Evolutionary conservation across 805 yeast species (phyloP).

Genomic region (Lipomyces sp.): DNA sequence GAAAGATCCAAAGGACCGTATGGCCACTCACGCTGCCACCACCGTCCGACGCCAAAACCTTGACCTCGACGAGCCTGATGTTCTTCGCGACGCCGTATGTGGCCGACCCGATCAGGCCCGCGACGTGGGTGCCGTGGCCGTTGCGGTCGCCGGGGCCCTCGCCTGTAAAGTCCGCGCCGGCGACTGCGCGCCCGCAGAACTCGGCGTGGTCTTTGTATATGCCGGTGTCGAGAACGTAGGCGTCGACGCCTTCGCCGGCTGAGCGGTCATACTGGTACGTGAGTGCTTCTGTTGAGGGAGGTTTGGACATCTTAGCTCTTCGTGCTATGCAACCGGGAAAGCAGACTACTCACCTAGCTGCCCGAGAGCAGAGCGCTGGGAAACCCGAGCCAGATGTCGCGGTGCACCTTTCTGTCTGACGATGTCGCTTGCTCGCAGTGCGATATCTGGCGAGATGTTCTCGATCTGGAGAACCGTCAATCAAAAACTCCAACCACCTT

Average conservation of each 20-base stretch:
- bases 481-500: neutral
- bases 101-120: conserved; percentile 78
- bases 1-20: conserved; percentile 38
- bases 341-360: conserved; percentile 12
- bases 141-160: conserved; percentile 60
- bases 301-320: neutral
- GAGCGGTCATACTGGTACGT: conserved; percentile 30
- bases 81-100: conserved; percentile 81
- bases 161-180: conserved; percentile 47
- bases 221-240: conserved; percentile 84
- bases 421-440: conserved; percentile 49
- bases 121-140: conserved; percentile 97
- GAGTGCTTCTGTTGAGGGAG: conserved; percentile 44
- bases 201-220: conserved; percentile 46
- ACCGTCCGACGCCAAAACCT: conserved; percentile 66
- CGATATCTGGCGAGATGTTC: conserved; percentile 65
- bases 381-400: conserved; percentile 41
- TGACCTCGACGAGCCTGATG: conserved; percentile 63
- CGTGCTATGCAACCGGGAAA: conserved; percentile 4
- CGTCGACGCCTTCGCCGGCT: conserved; percentile 60
- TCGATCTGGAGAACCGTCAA: conserved; percentile 42
- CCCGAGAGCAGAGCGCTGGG: conserved; percentile 32
- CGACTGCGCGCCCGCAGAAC: conserved; percentile 44
- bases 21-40: conserved; percentile 47
- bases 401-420: conserved; percentile 53